These are phyloP conservation scores for Yamadazyma diospyri DNA, from an alignment of 1,139 yeast species.

Conservation along the genomic window DNA sequence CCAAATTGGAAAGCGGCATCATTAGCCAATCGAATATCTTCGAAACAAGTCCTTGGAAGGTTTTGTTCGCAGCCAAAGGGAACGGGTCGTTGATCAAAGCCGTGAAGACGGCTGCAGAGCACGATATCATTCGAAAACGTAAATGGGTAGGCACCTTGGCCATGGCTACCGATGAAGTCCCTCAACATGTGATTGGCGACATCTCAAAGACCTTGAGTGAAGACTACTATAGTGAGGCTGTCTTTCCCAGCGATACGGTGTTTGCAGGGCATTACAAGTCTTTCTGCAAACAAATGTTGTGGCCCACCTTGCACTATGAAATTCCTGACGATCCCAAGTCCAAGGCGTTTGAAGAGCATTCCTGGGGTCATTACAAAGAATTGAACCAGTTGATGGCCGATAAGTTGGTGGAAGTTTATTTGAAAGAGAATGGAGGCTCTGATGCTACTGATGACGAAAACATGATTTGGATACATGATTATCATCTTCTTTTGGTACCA, in stretches of 20 bases:
- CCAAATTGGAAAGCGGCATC: conserved; percentile 44
- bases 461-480: conserved; percentile 89
- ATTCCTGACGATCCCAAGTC: conserved; percentile 94
- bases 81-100: conserved; percentile 90
- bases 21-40: conserved; percentile 52
- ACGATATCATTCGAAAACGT: conserved; percentile 43
- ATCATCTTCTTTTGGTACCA: conserved; percentile 85
- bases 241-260: conserved; percentile 70
- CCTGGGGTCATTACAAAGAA: conserved; percentile 80
- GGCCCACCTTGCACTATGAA: conserved; percentile 97
- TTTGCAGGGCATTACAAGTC: conserved; percentile 88
- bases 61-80: conserved; percentile 69
- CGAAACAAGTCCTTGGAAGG: conserved; percentile 72
- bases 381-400: conserved; percentile 83
- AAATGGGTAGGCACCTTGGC: conserved; percentile 90
- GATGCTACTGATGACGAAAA: conserved; percentile 41
- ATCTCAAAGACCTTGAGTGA: conserved; percentile 44
- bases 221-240: conserved; percentile 59
- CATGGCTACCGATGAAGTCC: conserved; percentile 83
- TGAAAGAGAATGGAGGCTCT: conserved; percentile 45
- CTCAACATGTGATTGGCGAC: conserved; percentile 47
- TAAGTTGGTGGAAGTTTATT: conserved; percentile 59
- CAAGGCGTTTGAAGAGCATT: conserved; percentile 91
- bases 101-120: conserved; percentile 56
- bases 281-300: conserved; percentile 86